Evolutionary conservation across 441 rosid species (phyloP).

Genomic region (Gossypium schwendimanii): DNA sequence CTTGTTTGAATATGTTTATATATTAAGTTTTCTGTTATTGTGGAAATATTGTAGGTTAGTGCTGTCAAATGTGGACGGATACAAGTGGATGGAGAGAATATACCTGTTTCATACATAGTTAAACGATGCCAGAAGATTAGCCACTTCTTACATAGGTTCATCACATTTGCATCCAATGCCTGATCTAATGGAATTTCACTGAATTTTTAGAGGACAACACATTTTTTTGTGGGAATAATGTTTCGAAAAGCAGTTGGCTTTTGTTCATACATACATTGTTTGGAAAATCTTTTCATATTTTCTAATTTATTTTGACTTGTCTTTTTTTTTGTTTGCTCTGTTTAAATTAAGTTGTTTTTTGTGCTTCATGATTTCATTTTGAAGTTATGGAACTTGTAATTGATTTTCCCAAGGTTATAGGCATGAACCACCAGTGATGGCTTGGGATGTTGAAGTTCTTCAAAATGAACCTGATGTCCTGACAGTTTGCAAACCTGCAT

Average conservation of each 20-base stretch:
- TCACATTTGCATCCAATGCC: background rate
- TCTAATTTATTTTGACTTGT: background rate
- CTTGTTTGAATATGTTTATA: background rate
- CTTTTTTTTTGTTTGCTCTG: background rate
- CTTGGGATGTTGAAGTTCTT: conserved; percentile 52
- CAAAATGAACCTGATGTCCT: conserved; percentile 63
- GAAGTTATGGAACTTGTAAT: conserved; percentile 18
- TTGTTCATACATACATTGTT: background rate
- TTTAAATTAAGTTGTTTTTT: background rate
- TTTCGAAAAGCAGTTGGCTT: background rate
- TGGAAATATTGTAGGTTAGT: conserved; percentile 41
- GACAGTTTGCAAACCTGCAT: conserved; percentile 82
- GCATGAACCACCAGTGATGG: conserved; percentile 91
- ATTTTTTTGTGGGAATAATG: background rate
- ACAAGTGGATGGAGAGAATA: conserved; percentile 68
- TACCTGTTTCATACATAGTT: conserved; percentile 68
- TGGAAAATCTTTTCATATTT: background rate
- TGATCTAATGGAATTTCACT: background rate
- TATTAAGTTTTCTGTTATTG: background rate
- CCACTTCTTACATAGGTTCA: conserved; percentile 81
- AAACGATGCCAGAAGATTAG: conserved; percentile 76
- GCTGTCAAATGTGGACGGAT: conserved; percentile 83
- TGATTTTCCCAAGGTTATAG: conserved; percentile 44
- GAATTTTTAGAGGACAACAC: background rate
- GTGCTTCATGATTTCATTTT: conserved; percentile 9